Base-by-base conservation (phyloP, 495 filamentous ascomycete genomes). In the Xanthoparmelia taractica region DNA sequence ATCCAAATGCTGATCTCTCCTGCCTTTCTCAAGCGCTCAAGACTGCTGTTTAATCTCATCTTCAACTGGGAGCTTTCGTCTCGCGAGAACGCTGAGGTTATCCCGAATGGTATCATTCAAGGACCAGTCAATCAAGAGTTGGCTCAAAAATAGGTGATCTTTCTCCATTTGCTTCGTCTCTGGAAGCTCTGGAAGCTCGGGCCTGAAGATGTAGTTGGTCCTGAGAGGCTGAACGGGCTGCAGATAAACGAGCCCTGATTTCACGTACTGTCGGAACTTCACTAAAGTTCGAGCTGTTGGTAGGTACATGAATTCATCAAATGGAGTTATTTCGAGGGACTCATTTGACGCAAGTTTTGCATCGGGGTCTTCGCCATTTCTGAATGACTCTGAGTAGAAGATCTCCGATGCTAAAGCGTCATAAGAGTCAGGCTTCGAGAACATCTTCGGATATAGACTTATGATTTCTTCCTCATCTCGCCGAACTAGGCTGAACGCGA, bases 401-500 rank as follows among this genome's bases (percentile, higher is more conserved):
- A 67, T 60, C 10, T 55, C 45, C 11, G 41, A 45, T 15, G 61
- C 27, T 20, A 61, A 59, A 29, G 57, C 54, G 18, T 50, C 17
- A 10, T 58, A 64, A 25, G 56, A 65, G 45, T 40, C 27, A 2
- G 34, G 18, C 34, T 43, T 64, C 52, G 47, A 61, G 34, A n/a
- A 43, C 57, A 23, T 38, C 11, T 57, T 29, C 57, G 57, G 7
- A 18, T 52, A 18, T 8, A 45, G n/a, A 20, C 43, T 58, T 13
- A 67, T 57, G 18, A 67, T 29, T 20, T 64, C 65, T 33, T 64
- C 61, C 33, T 67, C 65, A 40, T 61, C 65, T 60, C 54, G 61
- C 23, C 61, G 61, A n/a, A 64, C 62, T 31, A 67, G 33, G 31
- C 34, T 57, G 33, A 67, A 64, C 15, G 65, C 65, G 8, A 62